phyloP scores from a whole-genome alignment of 176 grass and related monocot species.

The Themeda triandra region DNA sequence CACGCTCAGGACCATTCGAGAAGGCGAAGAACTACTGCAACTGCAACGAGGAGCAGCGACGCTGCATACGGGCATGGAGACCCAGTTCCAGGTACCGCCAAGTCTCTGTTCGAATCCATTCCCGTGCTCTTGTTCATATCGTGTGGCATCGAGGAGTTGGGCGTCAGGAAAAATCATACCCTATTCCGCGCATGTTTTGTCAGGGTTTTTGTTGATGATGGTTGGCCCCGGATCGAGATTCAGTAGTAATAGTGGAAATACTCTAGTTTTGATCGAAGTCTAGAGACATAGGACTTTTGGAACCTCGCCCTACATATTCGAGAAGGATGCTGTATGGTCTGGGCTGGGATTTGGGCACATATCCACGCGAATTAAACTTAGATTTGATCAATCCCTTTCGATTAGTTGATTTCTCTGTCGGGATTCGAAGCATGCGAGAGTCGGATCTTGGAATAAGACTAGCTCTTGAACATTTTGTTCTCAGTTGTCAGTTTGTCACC shows the following conservation, averaged over 20 bases:
- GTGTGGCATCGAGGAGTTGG: neutral
- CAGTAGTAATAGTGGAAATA: neutral
- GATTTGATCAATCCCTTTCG: neutral
- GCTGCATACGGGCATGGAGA: slow-evolving; percentile 19
- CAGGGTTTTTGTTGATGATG: neutral
- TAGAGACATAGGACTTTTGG: neutral
- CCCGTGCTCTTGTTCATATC: neutral
- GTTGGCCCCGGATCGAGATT: neutral
- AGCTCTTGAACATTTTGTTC: neutral
- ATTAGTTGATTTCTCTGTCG: neutral
- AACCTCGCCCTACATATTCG: neutral
- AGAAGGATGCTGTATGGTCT: neutral
- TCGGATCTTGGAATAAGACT: neutral
- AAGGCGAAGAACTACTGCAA: neutral
- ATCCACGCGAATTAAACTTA: neutral
- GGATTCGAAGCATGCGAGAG: neutral
- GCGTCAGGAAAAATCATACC: neutral
- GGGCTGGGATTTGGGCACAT: neutral
- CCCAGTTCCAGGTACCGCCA: slow-evolving; percentile 38
- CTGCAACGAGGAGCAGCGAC: neutral
- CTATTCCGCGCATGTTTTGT: neutral
- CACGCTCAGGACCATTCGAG: neutral
- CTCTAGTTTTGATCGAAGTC: too few species aligned
- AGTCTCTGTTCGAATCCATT: neutral
- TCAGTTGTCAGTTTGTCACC: neutral